phyloP scores from a whole-genome alignment of 2,329 filamentous ascomycete genomes.

The Aureobasidium sp. region DNA sequence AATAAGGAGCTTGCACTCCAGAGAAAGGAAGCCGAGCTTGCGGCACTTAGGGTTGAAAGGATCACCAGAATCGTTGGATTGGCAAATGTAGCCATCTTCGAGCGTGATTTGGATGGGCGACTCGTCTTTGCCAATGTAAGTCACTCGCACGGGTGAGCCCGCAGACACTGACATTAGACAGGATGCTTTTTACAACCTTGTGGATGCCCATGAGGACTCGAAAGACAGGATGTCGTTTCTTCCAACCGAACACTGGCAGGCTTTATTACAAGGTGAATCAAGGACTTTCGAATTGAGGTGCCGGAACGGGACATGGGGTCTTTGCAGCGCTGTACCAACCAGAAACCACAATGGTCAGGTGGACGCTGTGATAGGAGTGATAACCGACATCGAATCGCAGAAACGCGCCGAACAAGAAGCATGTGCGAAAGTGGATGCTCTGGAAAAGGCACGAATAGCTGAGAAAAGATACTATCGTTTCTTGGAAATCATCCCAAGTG shows the following conservation, averaged over 20 bases:
- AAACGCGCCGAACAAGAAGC: conserved; percentile 28
- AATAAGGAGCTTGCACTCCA: neutral
- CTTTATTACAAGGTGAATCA: neutral
- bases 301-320: conserved; percentile 16
- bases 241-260: neutral
- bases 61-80: conserved; percentile 14
- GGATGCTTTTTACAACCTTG: neutral
- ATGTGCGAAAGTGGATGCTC: conserved; percentile 31
- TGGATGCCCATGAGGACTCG: neutral
- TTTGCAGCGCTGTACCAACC: conserved; percentile 19
- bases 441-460: conserved; percentile 35
- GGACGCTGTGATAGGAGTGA: conserved; percentile 19
- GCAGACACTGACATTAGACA: neutral
- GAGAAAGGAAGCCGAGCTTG: conserved; percentile 13
- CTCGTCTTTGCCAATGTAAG: conserved; percentile 14
- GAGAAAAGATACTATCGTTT: conserved; percentile 24
- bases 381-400: conserved; percentile 22
- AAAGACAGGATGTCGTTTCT: neutral
- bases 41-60: conserved; percentile 6
- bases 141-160: neutral
- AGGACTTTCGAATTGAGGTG: neutral
- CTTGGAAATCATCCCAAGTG: conserved; percentile 30
- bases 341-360: conserved; percentile 17
- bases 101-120: conserved; percentile 10
- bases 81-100: conserved; percentile 16